A percentile compares a stretch with the other conserved stretches of the same genome.
Evolutionary conservation across 2,329 filamentous ascomycete genomes (phyloP).

Genomic region (Celoporthe dispersa): DNA sequence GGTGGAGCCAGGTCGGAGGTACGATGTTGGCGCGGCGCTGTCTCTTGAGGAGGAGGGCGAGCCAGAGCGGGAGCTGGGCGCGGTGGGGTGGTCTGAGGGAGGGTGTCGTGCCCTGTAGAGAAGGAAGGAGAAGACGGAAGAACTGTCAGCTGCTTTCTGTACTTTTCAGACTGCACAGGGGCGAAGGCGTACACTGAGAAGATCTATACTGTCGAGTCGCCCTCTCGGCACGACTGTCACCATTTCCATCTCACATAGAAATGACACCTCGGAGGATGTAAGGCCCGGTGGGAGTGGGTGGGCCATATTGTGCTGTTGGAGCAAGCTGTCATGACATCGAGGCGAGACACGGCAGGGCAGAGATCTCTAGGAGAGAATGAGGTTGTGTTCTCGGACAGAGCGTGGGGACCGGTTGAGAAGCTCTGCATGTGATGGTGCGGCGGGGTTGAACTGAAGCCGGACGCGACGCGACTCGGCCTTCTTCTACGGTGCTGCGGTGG

Average conservation of each 20-base stretch:
- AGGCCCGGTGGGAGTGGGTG: conserved; percentile 60
- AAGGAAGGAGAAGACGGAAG: neutral
- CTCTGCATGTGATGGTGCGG: neutral
- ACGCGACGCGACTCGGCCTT: conserved; percentile 14
- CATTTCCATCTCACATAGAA: conserved; percentile 96
- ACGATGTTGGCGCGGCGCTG: conserved; percentile 93
- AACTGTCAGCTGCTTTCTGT: conserved; percentile 15
- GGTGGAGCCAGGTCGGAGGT: conserved; percentile 85
- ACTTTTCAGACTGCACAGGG: neutral
- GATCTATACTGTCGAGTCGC: conserved; percentile 80
- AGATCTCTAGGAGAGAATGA: neutral
- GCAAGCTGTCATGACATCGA: conserved; percentile 27
- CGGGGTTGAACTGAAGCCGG: conserved; percentile 5
- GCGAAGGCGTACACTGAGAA: conserved; percentile 76
- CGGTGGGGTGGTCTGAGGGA: conserved; percentile 81
- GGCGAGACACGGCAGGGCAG: neutral
- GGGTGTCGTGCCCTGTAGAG: conserved; percentile 74
- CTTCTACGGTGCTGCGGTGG: neutral
- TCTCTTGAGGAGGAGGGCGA: conserved; percentile 91
- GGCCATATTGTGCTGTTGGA: conserved; percentile 47
- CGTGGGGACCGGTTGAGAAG: neutral
- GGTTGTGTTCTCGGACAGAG: neutral
- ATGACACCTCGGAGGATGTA: conserved; percentile 86
- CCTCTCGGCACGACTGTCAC: conserved; percentile 93
- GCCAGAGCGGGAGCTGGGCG: conserved; percentile 84